Conservation (phyloP, 176 grass and related monocot genomes). For the Eleusine coracana region DNA sequence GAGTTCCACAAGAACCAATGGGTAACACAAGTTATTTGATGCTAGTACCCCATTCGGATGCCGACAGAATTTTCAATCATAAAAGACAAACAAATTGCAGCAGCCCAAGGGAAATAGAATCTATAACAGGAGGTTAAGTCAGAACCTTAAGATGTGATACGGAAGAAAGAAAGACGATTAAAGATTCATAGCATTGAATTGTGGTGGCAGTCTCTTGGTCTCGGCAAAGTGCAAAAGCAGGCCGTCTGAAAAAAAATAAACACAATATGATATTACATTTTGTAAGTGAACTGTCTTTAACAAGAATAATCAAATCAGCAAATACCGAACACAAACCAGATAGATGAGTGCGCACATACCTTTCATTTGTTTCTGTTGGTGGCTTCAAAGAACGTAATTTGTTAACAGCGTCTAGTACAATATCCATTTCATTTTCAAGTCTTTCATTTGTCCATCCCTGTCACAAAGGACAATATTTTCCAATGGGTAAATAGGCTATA, state of each 20-base stretch:
- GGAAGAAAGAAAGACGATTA: slow-evolving; percentile 66
- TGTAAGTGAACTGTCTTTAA: slow-evolving; percentile 5
- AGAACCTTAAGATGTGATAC: slow-evolving; percentile 70
- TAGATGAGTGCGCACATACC: slow-evolving; percentile 26
- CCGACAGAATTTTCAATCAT: not conserved
- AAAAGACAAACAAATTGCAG: slow-evolving; percentile 25
- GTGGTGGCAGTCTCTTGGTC: slow-evolving; percentile 43
- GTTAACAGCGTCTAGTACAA: slow-evolving; percentile 65
- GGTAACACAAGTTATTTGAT: not conserved
- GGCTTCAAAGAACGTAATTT: slow-evolving; percentile 72
- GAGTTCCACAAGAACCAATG: not conserved
- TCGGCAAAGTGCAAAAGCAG: slow-evolving; percentile 71
- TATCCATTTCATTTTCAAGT: slow-evolving; percentile 75
- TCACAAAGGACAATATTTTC: slow-evolving; percentile 29
- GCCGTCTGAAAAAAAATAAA: slow-evolving; percentile 34
- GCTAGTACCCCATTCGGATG: slow-evolving; percentile 1
- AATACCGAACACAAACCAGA: not conserved
- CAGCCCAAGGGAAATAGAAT: not conserved
- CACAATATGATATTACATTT: slow-evolving; percentile 11
- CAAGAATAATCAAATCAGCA: slow-evolving; percentile 16
- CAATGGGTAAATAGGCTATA: slow-evolving; percentile 30
- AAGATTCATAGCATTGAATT: slow-evolving; percentile 59
- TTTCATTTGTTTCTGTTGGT: slow-evolving; percentile 73
- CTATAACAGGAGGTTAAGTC: not conserved
- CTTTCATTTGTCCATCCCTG: slow-evolving; percentile 75